Base-by-base conservation (phyloP, 345 rosid species). In the Dimocarpus longan region DNA sequence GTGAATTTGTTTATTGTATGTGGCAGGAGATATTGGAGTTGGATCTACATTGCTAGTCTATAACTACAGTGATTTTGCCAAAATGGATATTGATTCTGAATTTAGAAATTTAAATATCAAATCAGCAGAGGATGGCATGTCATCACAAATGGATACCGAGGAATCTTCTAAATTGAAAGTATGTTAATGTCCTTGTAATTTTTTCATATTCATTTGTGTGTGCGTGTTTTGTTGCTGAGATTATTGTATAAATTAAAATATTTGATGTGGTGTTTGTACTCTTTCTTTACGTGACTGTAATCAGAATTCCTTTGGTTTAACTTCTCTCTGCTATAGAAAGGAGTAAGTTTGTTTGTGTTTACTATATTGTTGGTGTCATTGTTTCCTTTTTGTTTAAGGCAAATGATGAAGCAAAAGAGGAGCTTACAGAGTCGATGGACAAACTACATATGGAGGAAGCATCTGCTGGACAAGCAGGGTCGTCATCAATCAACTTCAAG, bases 21-120 rank as follows among this genome's bases (percentile, higher is more conserved):
- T 52, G 13, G 59, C 59, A 13, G 59, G 59, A 52, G 19, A 65
- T 11, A 52, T 52, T 11, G 19, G 1, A 15, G 15, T 52, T 52
- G 19, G 19, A 43, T 43, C 46, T 43, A 6, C 46, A 43, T 6
- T 52, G 8, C 19, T 16, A 11, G 59, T 52, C 59, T 52, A 16
- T 52, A 52, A 52, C 19, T 52, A 15, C 19, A 52, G 19, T 52
- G 60, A 40, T 28, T 32, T 64, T 63, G 42, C 56, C 57, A 66
- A 75, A 43, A 89, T 89, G 93, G 93, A 91, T 57, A 73, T 87
- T n/a, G 93, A 81, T 86, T 85, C 89, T 44, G 85, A 66, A 44
- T 60, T 76, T 28, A 69, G 13, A 13, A 75, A 76, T 70, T 43
- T 69, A 75, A 84, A 80, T 80, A 56, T 64, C 5, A 85, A 85